Base-by-base conservation (phyloP, 768 basidiomycete genomes). In the Lepiota brunneoincarnata region DNA sequence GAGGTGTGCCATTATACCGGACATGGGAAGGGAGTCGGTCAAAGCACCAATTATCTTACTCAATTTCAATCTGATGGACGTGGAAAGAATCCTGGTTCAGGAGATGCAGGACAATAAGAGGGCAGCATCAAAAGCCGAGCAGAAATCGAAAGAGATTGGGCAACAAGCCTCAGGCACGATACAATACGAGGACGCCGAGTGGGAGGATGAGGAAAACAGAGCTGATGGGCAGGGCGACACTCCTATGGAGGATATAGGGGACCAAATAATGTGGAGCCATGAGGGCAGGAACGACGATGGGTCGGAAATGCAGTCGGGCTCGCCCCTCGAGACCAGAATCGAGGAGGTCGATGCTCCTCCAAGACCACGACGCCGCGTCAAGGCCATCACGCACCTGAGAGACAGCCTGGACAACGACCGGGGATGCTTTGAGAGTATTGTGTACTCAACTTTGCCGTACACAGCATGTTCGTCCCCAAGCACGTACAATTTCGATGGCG, bases 51-150 rank as follows among this genome's bases (percentile, higher is more conserved):
- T 61, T 24, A 55, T 58, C 5, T 55, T 68, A 14, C 47, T 68
- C 3, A 67, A 73, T 56, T 71, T 71, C 56, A 69, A 68, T 43
- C 60, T 43, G 34, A 58, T 56, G 36, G 61, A 55, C 23, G 62
- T 72, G 6, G 43, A 59, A 21, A 56, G 42, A 26, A 23, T 52
- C 10, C 26, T 26, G 17, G 26, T 20, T n/a, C 47, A 46, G 10
- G 49, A 49, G 49, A 53, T 49, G 21, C 26, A 40, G 37, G 12
- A 18, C 54, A 54, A 18, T 17, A 17, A 12, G 28, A 50, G 38
- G 24, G 14, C 2, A 28, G 15, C 1, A 15, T 9, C n/a, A 4
- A 20, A 17, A n/a, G n/a, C n/a, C n/a, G n/a, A n/a, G n/a, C n/a
- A n/a, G n/a, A n/a, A n/a, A n/a, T n/a, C n/a, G n/a, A n/a, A n/a